These are phyloP conservation scores for Austropuccinia psidii DNA, from an alignment of 1,284 basidiomycete genomes.

Conservation along the genomic window DNA sequence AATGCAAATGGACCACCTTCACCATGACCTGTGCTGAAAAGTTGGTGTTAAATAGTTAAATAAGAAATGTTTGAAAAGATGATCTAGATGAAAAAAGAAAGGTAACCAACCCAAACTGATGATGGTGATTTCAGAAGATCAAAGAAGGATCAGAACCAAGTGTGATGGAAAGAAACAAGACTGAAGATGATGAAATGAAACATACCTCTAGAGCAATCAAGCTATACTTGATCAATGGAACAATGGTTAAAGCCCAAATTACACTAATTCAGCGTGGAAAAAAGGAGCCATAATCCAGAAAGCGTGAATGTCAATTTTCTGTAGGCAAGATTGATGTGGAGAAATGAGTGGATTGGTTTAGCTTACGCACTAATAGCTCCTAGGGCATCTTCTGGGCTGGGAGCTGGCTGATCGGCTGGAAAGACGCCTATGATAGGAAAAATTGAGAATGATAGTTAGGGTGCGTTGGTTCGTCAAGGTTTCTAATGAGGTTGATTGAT, in stretches of 20 bases:
- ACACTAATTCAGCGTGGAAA: not conserved
- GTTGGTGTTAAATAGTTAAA: not conserved
- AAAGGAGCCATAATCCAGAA: not conserved
- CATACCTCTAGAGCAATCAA: conserved; percentile 33
- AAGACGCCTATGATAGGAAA: conserved; percentile 11
- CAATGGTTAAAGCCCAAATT: conserved; percentile 33
- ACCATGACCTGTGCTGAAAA: conserved; percentile 26
- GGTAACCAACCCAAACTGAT: conserved; percentile 11
- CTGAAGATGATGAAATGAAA: not conserved
- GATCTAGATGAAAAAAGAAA: not conserved
- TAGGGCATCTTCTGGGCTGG: conserved; percentile 25
- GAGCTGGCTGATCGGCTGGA: conserved; percentile 2
- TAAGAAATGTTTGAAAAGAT: not conserved
- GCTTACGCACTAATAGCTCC: conserved; percentile 34
- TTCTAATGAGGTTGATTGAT: not conserved
- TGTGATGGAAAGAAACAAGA: not conserved
- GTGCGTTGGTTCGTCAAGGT: no score
- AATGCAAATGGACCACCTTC: conserved; percentile 36
- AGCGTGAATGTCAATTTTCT: not conserved
- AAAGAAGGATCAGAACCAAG: not conserved
- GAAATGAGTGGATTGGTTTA: not conserved
- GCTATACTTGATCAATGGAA: conserved; percentile 34
- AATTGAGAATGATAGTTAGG: not conserved
- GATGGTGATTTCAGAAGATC: not conserved
- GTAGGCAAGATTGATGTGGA: not conserved